Conservation (phyloP, 495 filamentous ascomycete species). For the Penicillium verhagenii region DNA sequence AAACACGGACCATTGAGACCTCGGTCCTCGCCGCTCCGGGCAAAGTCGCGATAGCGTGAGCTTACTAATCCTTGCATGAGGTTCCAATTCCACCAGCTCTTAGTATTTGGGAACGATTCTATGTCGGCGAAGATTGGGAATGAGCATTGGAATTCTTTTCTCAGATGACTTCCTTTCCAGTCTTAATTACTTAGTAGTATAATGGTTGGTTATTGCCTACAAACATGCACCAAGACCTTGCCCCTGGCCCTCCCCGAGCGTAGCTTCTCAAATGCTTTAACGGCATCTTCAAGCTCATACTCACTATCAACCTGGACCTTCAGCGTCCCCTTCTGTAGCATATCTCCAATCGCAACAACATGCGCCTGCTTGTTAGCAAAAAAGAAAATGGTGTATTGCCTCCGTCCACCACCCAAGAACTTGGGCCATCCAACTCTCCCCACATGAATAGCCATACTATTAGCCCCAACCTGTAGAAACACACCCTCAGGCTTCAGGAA, state of each 20-base stretch:
- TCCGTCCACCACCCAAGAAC: conserved; percentile 64
- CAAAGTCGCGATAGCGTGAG: too few species aligned
- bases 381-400: conserved; percentile 48
- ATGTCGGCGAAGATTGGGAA: too few species aligned
- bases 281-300: conserved; percentile 61
- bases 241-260: conserved; percentile 61
- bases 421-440: conserved; percentile 45
- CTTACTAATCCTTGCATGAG: too few species aligned
- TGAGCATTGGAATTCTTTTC: too few species aligned
- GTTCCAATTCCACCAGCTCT: too few species aligned
- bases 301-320: conserved; percentile 59
- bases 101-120: too few species aligned
- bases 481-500: conserved; percentile 52
- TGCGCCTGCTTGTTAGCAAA: conserved; percentile 45
- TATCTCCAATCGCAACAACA: conserved; percentile 53
- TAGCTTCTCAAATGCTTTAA: conserved; percentile 64
- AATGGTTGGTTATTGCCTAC: conserved; percentile 4
- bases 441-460: conserved; percentile 23
- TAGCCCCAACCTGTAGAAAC: conserved; percentile 59
- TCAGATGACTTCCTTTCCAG: too few species aligned
- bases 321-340: conserved; percentile 61
- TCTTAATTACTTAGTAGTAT: too few species aligned
- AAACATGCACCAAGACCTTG: conserved; percentile 66
- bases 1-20: too few species aligned
- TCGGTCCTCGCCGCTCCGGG: too few species aligned